Evolutionary conservation across 163 green algal genomes (phyloP).

Genomic region (Botryococcus braunii): DNA sequence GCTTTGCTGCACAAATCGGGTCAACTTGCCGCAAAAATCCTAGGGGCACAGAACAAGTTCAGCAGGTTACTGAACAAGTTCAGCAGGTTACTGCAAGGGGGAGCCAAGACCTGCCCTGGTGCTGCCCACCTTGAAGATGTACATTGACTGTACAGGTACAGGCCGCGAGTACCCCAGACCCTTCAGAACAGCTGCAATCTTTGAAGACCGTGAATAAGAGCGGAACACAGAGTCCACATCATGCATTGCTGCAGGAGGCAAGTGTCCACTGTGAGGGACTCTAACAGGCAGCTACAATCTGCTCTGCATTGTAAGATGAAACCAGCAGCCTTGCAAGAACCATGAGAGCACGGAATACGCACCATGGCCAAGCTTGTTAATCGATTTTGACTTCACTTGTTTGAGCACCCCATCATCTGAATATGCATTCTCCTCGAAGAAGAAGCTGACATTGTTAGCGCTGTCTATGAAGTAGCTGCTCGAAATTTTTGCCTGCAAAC

Average conservation of each 20-base stretch:
- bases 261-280: not conserved
- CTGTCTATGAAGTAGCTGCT: constrained; percentile 71
- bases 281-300: not conserved
- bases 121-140: constrained; percentile 78
- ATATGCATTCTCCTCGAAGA: constrained; percentile 88
- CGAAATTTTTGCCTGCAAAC: constrained; percentile 21
- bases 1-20: no score
- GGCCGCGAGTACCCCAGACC: constrained; percentile 66
- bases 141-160: constrained; percentile 86
- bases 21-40: no score
- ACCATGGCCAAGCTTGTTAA: constrained; percentile 92
- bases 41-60: no score
- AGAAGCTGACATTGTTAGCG: constrained; percentile 66
- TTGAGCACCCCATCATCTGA: constrained; percentile 50
- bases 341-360: no score
- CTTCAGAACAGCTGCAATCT: constrained; percentile 47
- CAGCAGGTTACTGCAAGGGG: no score
- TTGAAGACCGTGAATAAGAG: constrained; percentile 58
- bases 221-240: constrained; percentile 89
- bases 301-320: no score
- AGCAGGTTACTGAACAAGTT: no score
- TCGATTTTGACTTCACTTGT: constrained; percentile 51
- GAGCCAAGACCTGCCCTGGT: no score
- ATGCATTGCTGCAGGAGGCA: constrained; percentile 85
- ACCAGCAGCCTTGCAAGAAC: no score